Base-by-base conservation (phyloP, 345 rosid species). In the Gossypium bickii region DNA sequence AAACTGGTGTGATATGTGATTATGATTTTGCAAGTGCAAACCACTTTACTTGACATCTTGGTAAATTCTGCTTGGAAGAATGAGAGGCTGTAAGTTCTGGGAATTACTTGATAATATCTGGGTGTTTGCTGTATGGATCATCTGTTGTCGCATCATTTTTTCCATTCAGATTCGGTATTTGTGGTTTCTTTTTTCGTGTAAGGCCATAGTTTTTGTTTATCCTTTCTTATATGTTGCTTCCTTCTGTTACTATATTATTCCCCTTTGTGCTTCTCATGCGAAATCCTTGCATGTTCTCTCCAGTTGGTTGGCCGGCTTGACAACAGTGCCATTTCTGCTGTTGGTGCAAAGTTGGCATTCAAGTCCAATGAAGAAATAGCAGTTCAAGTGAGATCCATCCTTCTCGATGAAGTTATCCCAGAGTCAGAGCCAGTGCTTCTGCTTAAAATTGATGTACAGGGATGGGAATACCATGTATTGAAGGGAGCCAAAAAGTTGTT, bases 251-350 rank as follows among this genome's bases (percentile, higher is more conserved):
- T 51, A n/a, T 51, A 25, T 24, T 9, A 22, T 48, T 47, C 16
- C 43, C 6, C 7, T 72, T 72, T 72, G 56, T 43, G 57, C 67
- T 45, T 41, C 63, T 59, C 56, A 38, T 71, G n/a, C 47, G 2
- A 57, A 72, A 59, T 44, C 27, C 43, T 72, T 58, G 41, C 4
- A 2, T 4, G 44, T 2, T 72, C 13, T 22, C 49, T n/a, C 73
- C 86, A 95, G 98, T 82, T 95, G 78, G 96, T 95, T n/a, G 99
- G 99, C 64, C 87, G 98, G 80, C 99, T 95, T 47, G 98, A 95
- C 77, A 95, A 95, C 44, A 93, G 98, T 70, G 98, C 98, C 16
- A 91, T 95, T 63, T 95, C 99, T 7, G 94, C 97, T 3, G 78
- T 83, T 0, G 99, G 98, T 2, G 99, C 99, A 61, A 91, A 85